phyloP scores from a whole-genome alignment of 352 stramenopile genomes.

The Globisporangium perplexum region DNA sequence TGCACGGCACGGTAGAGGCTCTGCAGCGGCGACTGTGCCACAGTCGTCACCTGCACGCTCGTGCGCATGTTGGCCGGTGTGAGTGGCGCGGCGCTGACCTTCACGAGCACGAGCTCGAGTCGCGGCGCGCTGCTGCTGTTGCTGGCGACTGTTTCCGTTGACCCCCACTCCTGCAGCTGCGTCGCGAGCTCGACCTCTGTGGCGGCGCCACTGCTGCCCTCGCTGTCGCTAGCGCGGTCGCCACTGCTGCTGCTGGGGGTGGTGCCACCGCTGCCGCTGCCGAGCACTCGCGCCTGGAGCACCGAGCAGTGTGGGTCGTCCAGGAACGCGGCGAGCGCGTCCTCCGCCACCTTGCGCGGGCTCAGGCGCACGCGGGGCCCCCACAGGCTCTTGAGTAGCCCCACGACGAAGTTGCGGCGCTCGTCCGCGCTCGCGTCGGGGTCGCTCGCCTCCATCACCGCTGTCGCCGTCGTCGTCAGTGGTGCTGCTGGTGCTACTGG shows the following conservation, averaged over 20 bases:
- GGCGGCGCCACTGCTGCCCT: slow-evolving; percentile 9
- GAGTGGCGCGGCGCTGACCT: slow-evolving; percentile 38
- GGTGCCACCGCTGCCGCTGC: slow-evolving; percentile 9
- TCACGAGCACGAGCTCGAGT: slow-evolving; percentile 57
- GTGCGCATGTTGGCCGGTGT: slow-evolving; percentile 65
- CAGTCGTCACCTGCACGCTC: slow-evolving; percentile 66
- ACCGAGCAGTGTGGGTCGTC: slow-evolving; percentile 61
- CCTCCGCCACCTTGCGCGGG: slow-evolving; percentile 29
- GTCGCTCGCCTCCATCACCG: slow-evolving; percentile 29
- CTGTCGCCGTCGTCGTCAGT: too few relatives aligned
- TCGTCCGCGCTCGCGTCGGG: slow-evolving; percentile 30
- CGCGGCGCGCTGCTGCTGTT: not conserved
- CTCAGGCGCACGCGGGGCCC: slow-evolving; percentile 31
- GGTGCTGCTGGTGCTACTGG: too few relatives aligned
- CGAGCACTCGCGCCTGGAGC: slow-evolving; percentile 34
- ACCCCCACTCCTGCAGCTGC: slow-evolving; percentile 17
- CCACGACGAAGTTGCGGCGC: slow-evolving; percentile 51
- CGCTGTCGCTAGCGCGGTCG: not conserved
- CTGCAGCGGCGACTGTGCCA: slow-evolving; percentile 60
- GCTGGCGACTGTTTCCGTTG: too few relatives aligned
- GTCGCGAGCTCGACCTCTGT: slow-evolving; percentile 21
- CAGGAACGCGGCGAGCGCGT: slow-evolving; percentile 59
- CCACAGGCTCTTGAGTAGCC: slow-evolving; percentile 63
- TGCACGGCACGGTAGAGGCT: slow-evolving; percentile 80
- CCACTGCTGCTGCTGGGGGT: slow-evolving; percentile 11